phyloP scores from a whole-genome alignment of 768 basidiomycete species.

The Pulveroboletus ravenelii region DNA sequence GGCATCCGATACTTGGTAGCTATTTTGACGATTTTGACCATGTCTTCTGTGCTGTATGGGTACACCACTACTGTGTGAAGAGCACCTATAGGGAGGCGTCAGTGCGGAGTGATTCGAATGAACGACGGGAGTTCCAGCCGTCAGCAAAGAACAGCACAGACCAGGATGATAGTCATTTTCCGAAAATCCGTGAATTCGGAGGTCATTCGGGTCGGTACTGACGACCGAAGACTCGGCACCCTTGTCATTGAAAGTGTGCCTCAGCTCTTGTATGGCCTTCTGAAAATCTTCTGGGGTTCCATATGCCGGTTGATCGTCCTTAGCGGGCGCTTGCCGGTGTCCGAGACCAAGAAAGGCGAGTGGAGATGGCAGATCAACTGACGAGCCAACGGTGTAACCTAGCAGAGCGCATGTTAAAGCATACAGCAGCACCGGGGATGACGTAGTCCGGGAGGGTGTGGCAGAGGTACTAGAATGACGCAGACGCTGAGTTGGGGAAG shows the following conservation, averaged over 20 bases:
- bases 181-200: conserved; percentile 53
- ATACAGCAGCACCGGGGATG: conserved; percentile 10
- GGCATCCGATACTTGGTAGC: conserved; percentile 76
- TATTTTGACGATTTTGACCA: conserved; percentile 70
- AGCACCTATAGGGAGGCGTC: conserved; percentile 26
- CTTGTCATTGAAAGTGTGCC: conserved; percentile 28
- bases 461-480: conserved; percentile 10
- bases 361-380: not conserved
- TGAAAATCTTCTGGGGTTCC: conserved; percentile 51
- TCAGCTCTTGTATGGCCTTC: conserved; percentile 49
- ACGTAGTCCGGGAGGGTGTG: not conserved
- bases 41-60: conserved; percentile 71
- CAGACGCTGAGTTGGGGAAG: not conserved
- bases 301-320: conserved; percentile 32
- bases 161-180: conserved; percentile 48
- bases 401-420: conserved; percentile 16
- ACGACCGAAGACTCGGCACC: conserved; percentile 23
- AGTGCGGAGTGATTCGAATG: not conserved
- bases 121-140: no score
- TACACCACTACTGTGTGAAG: conserved; percentile 60
- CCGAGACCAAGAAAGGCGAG: conserved; percentile 5
- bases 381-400: conserved; percentile 23
- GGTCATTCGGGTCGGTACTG: conserved; percentile 48
- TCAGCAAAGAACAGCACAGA: conserved; percentile 21
- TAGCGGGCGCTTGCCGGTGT: not conserved